Percentiles rank a stretch among this genome's conserved stretches.
Evolutionary conservation across 495 filamentous ascomycete species (phyloP).

Genomic region (Aspergillus wentii): DNA sequence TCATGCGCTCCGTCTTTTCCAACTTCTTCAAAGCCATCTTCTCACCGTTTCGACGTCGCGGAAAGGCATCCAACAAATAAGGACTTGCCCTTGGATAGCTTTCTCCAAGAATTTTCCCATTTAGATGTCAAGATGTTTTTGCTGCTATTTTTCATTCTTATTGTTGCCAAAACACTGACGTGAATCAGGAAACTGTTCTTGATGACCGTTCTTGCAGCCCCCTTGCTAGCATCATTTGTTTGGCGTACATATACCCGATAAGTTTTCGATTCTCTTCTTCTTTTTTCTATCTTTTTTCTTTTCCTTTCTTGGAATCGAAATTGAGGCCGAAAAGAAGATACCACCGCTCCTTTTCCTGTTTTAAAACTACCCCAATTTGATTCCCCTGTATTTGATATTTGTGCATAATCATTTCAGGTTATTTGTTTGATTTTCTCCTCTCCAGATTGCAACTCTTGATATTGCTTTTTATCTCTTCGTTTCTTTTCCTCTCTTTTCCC

Average conservation of each 20-base stretch:
- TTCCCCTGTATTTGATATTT: constrained; percentile 40
- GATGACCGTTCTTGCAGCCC: constrained; percentile 25
- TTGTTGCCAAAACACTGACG: constrained; percentile 23
- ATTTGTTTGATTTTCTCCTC: constrained; percentile 4
- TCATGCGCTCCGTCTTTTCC: constrained; percentile 39
- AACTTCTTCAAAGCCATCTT: constrained; percentile 39
- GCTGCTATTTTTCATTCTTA: constrained; percentile 6
- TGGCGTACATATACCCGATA: constrained; percentile 26
- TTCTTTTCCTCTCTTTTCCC: too few relatives aligned
- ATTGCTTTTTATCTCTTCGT: background rate
- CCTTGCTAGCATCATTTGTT: constrained; percentile 24
- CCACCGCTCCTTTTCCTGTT: constrained; percentile 23
- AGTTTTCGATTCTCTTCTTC: too few relatives aligned
- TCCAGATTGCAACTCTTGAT: background rate
- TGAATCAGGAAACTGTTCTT: constrained; percentile 28
- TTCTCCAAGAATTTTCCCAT: too few relatives aligned
- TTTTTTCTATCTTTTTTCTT: too few relatives aligned
- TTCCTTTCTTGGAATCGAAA: constrained; percentile 1
- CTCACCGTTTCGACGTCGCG: constrained; percentile 36
- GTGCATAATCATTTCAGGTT: constrained; percentile 9
- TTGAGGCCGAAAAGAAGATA: constrained; percentile 13
- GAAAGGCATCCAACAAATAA: constrained; percentile 27
- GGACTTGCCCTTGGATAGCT: constrained; percentile 7
- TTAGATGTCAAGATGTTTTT: too few relatives aligned
- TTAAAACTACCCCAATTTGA: constrained; percentile 16